These are phyloP conservation scores for Aspergillus carbonarius DNA, from an alignment of 2,329 filamentous ascomycete species.

Conservation along the genomic window DNA sequence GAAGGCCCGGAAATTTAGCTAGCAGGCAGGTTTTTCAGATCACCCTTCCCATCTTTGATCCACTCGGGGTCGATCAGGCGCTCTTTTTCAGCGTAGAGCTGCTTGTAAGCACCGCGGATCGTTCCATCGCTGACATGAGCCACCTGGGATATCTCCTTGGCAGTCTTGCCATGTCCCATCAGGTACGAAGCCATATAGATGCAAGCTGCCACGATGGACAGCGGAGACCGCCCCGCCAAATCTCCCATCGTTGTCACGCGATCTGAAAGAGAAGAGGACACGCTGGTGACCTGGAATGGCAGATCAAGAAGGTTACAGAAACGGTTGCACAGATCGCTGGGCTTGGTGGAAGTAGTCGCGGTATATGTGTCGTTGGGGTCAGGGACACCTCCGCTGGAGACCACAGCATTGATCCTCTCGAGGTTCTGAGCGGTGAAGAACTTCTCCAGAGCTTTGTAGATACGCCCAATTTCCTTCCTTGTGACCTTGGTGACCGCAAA, in stretches of 20 bases:
- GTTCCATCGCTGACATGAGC: slow-evolving; percentile 95
- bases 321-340: slow-evolving; percentile 80
- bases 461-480: slow-evolving; percentile 95
- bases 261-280: slow-evolving; percentile 75
- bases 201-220: slow-evolving; percentile 90
- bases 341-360: slow-evolving; percentile 72
- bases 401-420: slow-evolving; percentile 52
- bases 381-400: slow-evolving; percentile 52
- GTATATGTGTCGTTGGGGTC: slow-evolving; percentile 62
- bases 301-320: slow-evolving; percentile 83
- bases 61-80: slow-evolving; percentile 73
- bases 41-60: slow-evolving; percentile 69
- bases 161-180: slow-evolving; percentile 72
- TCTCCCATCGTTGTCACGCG: slow-evolving; percentile 75
- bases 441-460: slow-evolving; percentile 89
- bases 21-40: slow-evolving; percentile 67
- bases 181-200: slow-evolving; percentile 95
- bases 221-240: slow-evolving; percentile 85
- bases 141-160: slow-evolving; percentile 82
- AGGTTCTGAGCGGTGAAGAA: slow-evolving; percentile 76
- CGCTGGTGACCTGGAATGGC: slow-evolving; percentile 72
- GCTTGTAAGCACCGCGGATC: slow-evolving; percentile 92
- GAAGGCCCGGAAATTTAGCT: slow-evolving; percentile 28
- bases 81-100: slow-evolving; percentile 73
- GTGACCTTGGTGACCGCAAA: slow-evolving; percentile 88